Conservation (phyloP, 78 protist genomes). For the Cavenderia fasciculata region DNA sequence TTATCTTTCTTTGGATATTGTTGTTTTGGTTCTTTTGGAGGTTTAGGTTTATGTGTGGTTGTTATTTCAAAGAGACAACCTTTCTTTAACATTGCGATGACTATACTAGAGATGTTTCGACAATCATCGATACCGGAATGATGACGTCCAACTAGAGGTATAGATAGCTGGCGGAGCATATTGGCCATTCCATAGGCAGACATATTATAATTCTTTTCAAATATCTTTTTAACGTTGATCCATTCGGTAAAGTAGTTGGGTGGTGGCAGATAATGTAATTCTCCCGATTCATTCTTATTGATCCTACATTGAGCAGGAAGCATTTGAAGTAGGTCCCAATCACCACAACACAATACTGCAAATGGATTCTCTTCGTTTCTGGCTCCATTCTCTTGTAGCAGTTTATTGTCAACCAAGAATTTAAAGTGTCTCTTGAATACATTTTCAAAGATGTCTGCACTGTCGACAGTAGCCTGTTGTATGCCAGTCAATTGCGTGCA, state of each 20-base stretch:
- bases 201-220: neutral
- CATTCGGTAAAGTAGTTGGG: conserved; percentile 46
- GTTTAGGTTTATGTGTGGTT: neutral
- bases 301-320: conserved; percentile 38
- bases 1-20: no score
- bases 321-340: conserved; percentile 60
- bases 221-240: conserved; percentile 68
- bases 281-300: no score
- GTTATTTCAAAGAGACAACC: neutral
- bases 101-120: conserved; percentile 61
- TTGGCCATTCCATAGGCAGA: conserved; percentile 29
- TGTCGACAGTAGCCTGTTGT: conserved; percentile 80
- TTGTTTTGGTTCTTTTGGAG: conserved; percentile 10
- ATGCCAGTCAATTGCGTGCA: conserved; percentile 88
- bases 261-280: neutral
- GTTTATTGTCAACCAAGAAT: conserved; percentile 33
- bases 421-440: conserved; percentile 36
- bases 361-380: neutral
- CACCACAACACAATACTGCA: conserved; percentile 74
- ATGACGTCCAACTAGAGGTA: conserved; percentile 77
- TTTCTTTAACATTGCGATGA: neutral
- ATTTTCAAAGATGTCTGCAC: conserved; percentile 47
- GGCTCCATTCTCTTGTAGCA: neutral
- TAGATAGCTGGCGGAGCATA: conserved; percentile 12
- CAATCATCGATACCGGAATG: conserved; percentile 84